Base-by-base conservation (phyloP, 805 yeast genomes). In the Candida corydali region DNA sequence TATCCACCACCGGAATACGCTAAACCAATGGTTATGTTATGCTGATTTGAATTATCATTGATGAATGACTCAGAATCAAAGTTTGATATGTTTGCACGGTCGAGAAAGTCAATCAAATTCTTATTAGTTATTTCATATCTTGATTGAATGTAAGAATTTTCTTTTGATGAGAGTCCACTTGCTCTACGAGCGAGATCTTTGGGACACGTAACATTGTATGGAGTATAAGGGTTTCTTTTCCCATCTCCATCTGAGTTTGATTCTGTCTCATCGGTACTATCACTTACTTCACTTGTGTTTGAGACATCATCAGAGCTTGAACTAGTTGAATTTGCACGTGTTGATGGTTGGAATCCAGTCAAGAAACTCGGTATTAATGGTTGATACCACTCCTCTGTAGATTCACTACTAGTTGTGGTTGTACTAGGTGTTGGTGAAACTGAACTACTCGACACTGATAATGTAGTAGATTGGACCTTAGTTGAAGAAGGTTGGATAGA, bases 1-100 rank as follows among this genome's bases (percentile, higher is more conserved):
- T 85, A 87, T 3, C 96, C 96, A 53, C 96, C 96, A 30, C 96
- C 96, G 11, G 62, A 50, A 38, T 65, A 56, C 3, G 70, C 68
- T 16, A 65, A 39, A 4, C 63, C 72, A 14, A 65, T 52, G 12
- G 43, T 50, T 3, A 32, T 17, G 18, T 32, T 30, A 14, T 32
- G 36, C 6, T 9, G 4, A 5, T 25, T 20, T 22, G 16, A 86
- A 36, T 31, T 72, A 22, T 47, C 30, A 17, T 32, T 45, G 41
- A 56, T 45, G 40, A 65, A 77, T 0, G 49, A 52, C 17, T 44
- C 50, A 4, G 50, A 51, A 36, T 57, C 47, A 29, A 53, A 50
- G 32, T 46, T 49, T 4, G 47, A 39, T 22, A 60, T 34, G 17
- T 52, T 55, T 9, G 56, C 50, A 10, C 40, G 39, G 9, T 47